Evolutionary conservation across 2,329 filamentous ascomycete species (phyloP), one percentile per base, ranked within the genome.

Genomic region (Drechmeria coniospora): DNA sequence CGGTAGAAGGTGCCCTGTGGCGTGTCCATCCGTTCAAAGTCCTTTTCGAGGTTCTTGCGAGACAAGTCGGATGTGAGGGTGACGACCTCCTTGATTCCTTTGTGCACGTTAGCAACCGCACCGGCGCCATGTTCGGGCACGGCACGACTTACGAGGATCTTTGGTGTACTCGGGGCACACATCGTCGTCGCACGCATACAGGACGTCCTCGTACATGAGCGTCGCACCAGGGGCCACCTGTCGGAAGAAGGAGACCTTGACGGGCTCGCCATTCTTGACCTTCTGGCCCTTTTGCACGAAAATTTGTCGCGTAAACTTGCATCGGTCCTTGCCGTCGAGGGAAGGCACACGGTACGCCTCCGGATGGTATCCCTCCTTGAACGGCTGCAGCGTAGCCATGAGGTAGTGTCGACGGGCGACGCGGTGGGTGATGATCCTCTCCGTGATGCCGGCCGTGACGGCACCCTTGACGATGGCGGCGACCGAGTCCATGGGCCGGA

Each of bases 1-100:
- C 83, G 76, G 63, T 93, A 93, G 55, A 93, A 93, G 4, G 82
- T 92, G 36, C 90, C 90, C 54, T 98, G 87, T 5, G 90, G 86
- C 2, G 90, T 95, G 52, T 95, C 90, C 90, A 95, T 95, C 49
- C 90, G 76, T 59, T 98, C 90, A 47, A 98, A 98, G 54, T 98
- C 90, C 59, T 94, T 95, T 56, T 98, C 90, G 9, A 98, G 75
- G 51, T 95, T 95, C 68, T 95, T 98, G 44, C 87, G 79, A 26
- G 86, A 94, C 32, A 98, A 67, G 51, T 98, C 90, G 2, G 87
- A 95, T 2, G 90, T 95, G 27, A 98, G 74, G 2, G 90, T 98
- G 38, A 95, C 90, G 32, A 95, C 84, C 57, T 95, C 90, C 69
- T 95, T 95, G 70, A 95, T 95, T 42, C 86, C 87, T 94, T 41